Evolutionary conservation across 2,329 filamentous ascomycete species (phyloP).

Genomic region (Fusarium chlamydosporum): DNA sequence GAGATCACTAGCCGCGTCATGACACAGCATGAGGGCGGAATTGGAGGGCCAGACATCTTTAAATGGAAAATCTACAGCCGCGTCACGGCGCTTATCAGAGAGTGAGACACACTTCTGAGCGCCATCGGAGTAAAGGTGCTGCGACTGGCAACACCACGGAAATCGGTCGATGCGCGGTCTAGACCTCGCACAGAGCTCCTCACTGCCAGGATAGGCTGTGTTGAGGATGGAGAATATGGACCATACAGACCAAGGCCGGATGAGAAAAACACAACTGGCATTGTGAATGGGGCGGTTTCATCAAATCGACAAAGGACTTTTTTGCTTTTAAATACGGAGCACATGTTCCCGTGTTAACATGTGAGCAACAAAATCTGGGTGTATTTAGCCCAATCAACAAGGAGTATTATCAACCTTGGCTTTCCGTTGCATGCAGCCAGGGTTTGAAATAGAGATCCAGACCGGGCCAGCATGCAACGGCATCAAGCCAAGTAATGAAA

Average conservation of each 20-base stretch:
- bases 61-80: slow-evolving; percentile 5
- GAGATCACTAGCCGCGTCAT: slow-evolving; percentile 32
- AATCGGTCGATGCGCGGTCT: slow-evolving; percentile 24
- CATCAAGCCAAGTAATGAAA: slow-evolving; percentile 28
- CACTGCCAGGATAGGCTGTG: slow-evolving; percentile 23
- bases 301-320: slow-evolving; percentile 17
- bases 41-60: not conserved
- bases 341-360: slow-evolving; percentile 22
- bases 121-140: slow-evolving; percentile 18
- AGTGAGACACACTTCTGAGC: slow-evolving; percentile 5
- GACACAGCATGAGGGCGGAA: slow-evolving; percentile 17
- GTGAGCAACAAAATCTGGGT: slow-evolving; percentile 15
- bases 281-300: slow-evolving; percentile 11
- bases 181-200: slow-evolving; percentile 30
- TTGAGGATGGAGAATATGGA: slow-evolving; percentile 14
- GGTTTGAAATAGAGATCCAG: slow-evolving; percentile 43
- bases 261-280: slow-evolving; percentile 8
- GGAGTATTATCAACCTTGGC: slow-evolving; percentile 32
- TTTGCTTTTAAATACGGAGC: slow-evolving; percentile 25
- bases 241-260: slow-evolving; percentile 25
- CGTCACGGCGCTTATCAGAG: slow-evolving; percentile 28
- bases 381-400: slow-evolving; percentile 24
- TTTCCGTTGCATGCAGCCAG: slow-evolving; percentile 36
- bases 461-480: slow-evolving; percentile 26
- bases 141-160: slow-evolving; percentile 16